These are phyloP conservation scores for Marasmius tenuissimus DNA, from an alignment of 1,284 basidiomycete species.

Conservation along the genomic window DNA sequence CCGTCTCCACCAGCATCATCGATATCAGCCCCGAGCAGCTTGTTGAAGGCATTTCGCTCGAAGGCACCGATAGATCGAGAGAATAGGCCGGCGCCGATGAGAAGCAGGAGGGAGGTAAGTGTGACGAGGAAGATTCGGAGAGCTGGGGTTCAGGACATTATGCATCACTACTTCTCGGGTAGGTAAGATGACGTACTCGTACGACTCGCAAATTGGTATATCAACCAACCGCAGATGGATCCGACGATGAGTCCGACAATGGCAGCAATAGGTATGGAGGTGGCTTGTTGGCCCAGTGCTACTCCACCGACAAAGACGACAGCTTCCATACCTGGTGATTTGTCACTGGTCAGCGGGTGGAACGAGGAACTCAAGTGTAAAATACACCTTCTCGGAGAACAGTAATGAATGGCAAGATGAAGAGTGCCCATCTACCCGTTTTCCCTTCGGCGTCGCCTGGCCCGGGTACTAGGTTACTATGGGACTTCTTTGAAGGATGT, in stretches of 20 bases:
- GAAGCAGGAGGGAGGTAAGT: conserved; percentile 87
- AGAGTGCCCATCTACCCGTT: conserved; percentile 81
- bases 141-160: conserved; percentile 36
- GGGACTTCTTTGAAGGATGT: background rate
- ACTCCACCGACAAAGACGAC: conserved; percentile 94
- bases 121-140: conserved; percentile 81
- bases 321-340: conserved; percentile 69
- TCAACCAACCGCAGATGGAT: conserved; percentile 62
- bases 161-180: background rate
- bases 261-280: conserved; percentile 86
- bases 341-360: background rate
- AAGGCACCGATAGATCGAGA: conserved; percentile 72
- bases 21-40: conserved; percentile 71
- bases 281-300: conserved; percentile 77
- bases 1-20: conserved; percentile 80
- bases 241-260: conserved; percentile 83
- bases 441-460: conserved; percentile 40
- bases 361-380: background rate
- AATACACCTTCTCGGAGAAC: conserved; percentile 82
- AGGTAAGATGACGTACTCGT: conserved; percentile 48
- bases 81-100: conserved; percentile 91
- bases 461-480: background rate
- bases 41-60: conserved; percentile 68
- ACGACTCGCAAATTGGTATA: conserved; percentile 76
- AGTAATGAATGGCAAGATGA: conserved; percentile 86